Conservation (phyloP, 2,329 filamentous ascomycete species). For the Neofusicoccum ribis region DNA sequence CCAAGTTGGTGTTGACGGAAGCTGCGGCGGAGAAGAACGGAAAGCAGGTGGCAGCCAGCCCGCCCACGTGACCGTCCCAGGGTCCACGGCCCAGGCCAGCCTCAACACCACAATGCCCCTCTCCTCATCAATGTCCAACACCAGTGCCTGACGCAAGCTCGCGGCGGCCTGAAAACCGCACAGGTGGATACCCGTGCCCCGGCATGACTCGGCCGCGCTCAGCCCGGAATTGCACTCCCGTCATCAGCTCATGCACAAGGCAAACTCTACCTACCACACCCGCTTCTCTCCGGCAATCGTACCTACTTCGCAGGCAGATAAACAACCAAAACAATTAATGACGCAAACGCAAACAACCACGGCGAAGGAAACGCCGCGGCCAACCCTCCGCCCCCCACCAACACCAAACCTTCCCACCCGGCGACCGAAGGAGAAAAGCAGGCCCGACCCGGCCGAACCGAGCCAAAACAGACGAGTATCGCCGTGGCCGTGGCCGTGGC, state of each 20-base stretch:
- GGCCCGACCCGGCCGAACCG: conserved; percentile 13
- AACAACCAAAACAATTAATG: neutral
- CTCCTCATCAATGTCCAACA: neutral
- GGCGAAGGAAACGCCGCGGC: neutral
- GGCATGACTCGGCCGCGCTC: neutral
- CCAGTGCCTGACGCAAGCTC: neutral
- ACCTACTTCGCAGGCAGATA: neutral
- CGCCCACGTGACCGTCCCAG: neutral
- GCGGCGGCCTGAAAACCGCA: neutral
- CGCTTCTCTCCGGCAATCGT: neutral
- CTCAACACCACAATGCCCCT: neutral
- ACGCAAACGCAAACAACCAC: neutral
- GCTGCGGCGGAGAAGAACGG: conserved; percentile 17
- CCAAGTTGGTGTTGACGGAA: conserved; percentile 21
- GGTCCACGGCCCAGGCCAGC: neutral
- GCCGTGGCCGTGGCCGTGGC: neutral
- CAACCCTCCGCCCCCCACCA: neutral
- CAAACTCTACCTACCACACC: neutral
- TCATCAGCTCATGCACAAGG: neutral
- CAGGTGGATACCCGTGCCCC: neutral
- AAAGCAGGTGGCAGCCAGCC: neutral
- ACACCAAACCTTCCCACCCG: neutral
- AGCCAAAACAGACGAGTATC: neutral
- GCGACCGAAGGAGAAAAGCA: neutral
- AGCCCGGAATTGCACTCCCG: neutral